Percentiles rank a stretch among this genome's conserved stretches.
These are phyloP conservation scores for Sarcocystis neurona DNA, from an alignment of 169 alveolate species.

Conservation along the genomic window DNA sequence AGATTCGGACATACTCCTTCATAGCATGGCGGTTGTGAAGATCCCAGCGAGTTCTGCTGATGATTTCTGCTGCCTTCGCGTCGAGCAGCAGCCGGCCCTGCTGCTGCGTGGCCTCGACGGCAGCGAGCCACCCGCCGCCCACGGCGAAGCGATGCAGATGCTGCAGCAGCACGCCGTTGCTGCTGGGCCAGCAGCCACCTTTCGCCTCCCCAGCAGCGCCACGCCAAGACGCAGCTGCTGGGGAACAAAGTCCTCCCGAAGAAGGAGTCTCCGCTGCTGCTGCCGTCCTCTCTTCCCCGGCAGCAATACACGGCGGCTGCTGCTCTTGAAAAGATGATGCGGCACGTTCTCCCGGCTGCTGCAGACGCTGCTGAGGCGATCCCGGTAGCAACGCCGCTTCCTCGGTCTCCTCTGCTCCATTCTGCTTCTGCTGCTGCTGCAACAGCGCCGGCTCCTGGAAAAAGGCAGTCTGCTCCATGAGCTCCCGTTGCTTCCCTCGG, in stretches of 20 bases:
- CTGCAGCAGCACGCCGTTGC: slow-evolving; percentile 2
- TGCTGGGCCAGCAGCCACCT: slow-evolving; percentile 55
- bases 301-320: too few relatives aligned
- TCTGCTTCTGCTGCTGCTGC: too few relatives aligned
- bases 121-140: slow-evolving; percentile 59
- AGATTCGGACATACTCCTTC: too few relatives aligned
- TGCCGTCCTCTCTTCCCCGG: background rate
- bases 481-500: too few relatives aligned
- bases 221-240: too few relatives aligned
- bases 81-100: slow-evolving; percentile 59
- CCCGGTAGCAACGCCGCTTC: too few relatives aligned
- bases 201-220: slow-evolving; percentile 22
- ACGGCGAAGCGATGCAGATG: slow-evolving; percentile 53
- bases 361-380: too few relatives aligned
- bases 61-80: slow-evolving; percentile 18
- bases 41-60: slow-evolving; percentile 62
- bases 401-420: background rate
- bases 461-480: slow-evolving; percentile 7
- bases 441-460: slow-evolving; percentile 15
- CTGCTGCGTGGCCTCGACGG: slow-evolving; percentile 58
- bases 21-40: slow-evolving; percentile 53
- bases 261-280: too few relatives aligned
- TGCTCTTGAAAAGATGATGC: too few relatives aligned
- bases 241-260: too few relatives aligned
- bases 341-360: too few relatives aligned